Conservation (phyloP, 2,329 filamentous ascomycete genomes). For the Fusarium mexicanum region DNA sequence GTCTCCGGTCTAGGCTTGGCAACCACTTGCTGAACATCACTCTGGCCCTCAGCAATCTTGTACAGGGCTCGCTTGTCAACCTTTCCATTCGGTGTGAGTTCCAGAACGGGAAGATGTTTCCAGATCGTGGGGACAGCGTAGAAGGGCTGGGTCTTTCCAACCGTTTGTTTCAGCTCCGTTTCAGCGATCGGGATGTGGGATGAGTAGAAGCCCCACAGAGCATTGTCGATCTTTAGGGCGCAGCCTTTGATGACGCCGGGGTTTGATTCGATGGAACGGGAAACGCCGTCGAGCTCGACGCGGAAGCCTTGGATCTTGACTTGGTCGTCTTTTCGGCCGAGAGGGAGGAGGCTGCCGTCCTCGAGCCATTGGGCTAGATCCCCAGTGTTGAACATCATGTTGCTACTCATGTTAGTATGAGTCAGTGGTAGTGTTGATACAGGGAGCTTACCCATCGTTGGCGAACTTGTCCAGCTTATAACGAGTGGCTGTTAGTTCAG, state of each 20-base stretch:
- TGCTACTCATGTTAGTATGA: slow-evolving; percentile 39
- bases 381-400: slow-evolving; percentile 42
- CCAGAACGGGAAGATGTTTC: slow-evolving; percentile 11
- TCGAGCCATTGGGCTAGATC: slow-evolving; percentile 24
- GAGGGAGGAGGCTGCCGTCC: slow-evolving; percentile 27
- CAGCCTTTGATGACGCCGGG: slow-evolving; percentile 9
- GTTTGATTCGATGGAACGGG: slow-evolving; percentile 6
- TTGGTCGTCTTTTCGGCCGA: slow-evolving; percentile 32
- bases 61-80: slow-evolving; percentile 18
- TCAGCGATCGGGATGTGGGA: slow-evolving; percentile 10
- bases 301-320: slow-evolving; percentile 29
- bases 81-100: slow-evolving; percentile 30
- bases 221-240: slow-evolving; percentile 15
- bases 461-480: slow-evolving; percentile 40
- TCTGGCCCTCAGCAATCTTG: not conserved
- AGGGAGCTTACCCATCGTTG: slow-evolving; percentile 2
- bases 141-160: slow-evolving; percentile 16
- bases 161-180: not conserved
- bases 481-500: slow-evolving; percentile 1
- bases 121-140: slow-evolving; percentile 26
- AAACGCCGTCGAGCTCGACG: slow-evolving; percentile 18
- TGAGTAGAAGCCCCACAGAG: slow-evolving; percentile 23
- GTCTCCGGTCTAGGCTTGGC: slow-evolving; percentile 1
- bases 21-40: not conserved
- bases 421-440: rapidly evolving